phyloP scores from a whole-genome alignment of 139 green algal genomes.

The Haematococcus lacustris region DNA sequence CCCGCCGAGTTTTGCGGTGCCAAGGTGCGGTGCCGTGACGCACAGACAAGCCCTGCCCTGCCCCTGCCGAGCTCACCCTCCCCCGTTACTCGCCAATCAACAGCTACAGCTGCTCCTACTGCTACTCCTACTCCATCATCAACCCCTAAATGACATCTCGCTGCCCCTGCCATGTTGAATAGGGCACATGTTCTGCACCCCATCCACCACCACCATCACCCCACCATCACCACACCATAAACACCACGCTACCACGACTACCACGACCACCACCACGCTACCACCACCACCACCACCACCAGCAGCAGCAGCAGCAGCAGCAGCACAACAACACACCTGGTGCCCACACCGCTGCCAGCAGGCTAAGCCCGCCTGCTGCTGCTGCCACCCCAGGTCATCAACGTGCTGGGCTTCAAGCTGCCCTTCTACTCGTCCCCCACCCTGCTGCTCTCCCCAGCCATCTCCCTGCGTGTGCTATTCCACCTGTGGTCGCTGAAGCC shows the following conservation, averaged over 20 bases:
- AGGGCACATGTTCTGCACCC: no score
- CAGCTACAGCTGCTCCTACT: neutral
- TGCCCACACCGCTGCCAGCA: no score
- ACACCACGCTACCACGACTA: conserved; percentile 64
- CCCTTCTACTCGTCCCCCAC: conserved; percentile 70
- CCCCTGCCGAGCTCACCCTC: no score
- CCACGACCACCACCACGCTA: no score
- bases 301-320: no score
- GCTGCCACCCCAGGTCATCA: conserved; percentile 59
- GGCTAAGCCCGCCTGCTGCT: conserved; percentile 84
- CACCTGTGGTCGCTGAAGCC: conserved; percentile 35
- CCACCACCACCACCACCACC: no score
- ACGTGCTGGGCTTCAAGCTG: conserved; percentile 55
- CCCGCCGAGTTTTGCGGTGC: conserved; percentile 73
- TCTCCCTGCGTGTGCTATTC: conserved; percentile 49
- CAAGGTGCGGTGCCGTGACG: conserved; percentile 57
- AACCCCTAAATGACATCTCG: no score
- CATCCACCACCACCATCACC: no score
- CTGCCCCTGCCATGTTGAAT: no score
- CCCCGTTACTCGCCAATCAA: neutral
- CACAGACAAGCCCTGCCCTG: conserved; percentile 42
- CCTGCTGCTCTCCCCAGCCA: conserved; percentile 67
- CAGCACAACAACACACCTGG: no score
- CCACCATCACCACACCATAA: no score
- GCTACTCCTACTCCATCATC: neutral